Evolutionary conservation across 768 basidiomycete species (phyloP), one percentile per base, ranked within the genome.

Genomic region (Leccinum truebloodii): DNA sequence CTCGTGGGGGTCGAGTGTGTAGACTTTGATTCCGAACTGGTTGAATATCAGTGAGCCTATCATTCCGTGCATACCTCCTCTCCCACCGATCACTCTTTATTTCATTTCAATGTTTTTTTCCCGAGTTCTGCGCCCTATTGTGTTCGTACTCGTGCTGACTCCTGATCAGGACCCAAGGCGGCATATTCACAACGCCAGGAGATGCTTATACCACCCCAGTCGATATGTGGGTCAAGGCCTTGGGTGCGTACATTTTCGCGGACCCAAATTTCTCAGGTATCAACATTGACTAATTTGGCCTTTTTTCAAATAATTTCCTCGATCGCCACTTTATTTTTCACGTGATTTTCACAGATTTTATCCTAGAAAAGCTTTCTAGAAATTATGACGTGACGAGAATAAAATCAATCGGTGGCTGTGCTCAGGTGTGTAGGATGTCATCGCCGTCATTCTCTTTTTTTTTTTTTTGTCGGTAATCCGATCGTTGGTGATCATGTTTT

Each of bases 191-290:
- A 49, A 90, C 89, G 0, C 88, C 89, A 4, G 90, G 90, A 32
- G 91, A 94, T 73, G 90, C 90, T 24, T 92, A 89, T 70, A 93
- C 90, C 41, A 92, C 92, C 7, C 92, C 92, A 2, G 83, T 94
- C 51, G 92, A 94, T 68, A 92, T 94, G 89, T 94, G 92, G 92
- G 86, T 92, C 57, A 92, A 90, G 72, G 89, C 82, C 16, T 82
- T 94, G 54, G 92, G 92, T 92, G 73, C 58, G 61, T 54, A 49
- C 46, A 35, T 54, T 54, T 20, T 64, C 61, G 76, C 85, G 85
- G 84, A 85, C 87, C 76, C 86, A 86, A 85, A 79, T 78, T 80
- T 84, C 80, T 79, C 74, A 64, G 67, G 70, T 73, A 74, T 71
- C 73, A 71, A 73, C 60, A 57, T 66, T 63, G 63, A 75, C 73